Base-by-base conservation (phyloP, 208 protist species). In the Polymyxa betae region DNA sequence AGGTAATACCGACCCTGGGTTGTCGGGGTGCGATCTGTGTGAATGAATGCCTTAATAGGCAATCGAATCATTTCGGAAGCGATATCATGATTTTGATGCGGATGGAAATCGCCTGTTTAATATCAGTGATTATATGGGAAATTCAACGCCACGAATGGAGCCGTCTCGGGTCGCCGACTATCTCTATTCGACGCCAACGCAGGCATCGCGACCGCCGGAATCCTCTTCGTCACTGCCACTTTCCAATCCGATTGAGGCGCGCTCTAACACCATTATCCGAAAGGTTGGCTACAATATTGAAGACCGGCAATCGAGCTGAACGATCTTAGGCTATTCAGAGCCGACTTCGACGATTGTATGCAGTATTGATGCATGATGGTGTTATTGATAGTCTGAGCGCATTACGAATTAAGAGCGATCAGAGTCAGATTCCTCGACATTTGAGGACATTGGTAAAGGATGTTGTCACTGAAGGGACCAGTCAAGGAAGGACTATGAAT, bases 41-140 rank as follows among this genome's bases (percentile, higher is more conserved):
- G n/a, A 5, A 5, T 12, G 72, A 82, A 40, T n/a, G 72, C 72
- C 35, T n/a, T 12, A 16, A 29, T 29, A 82, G 72, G 72, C 72
- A n/a, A 12, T 82, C 16, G 72, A 82, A n/a, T 45, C 72, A n/a
- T 82, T 82, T n/a, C 72, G n/a, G 72, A 82, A 82, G 72, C 5
- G 16, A n/a, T 43, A 40, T n/a, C 16, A 5, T 12, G 72, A 35
- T 43, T 20, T 35, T n/a, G 72, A 82, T 43, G n/a, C 5, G 16
- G 72, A 82, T n/a, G 72, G 72, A 12, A 82, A 5, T 5, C 72
- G 16, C 16, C 72, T 82, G 72, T 82, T 82, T n/a, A 12, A 43
- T n/a, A 12, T 60, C 12, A 5, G 49, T 24, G 12, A 24, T 5
- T 24, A 60, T 24, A 24, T 60, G 5, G 12, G 49, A 5, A 24